Evolutionary conservation across 2,329 filamentous ascomycete genomes (phyloP), one percentile per base, ranked within the genome.

Genomic region (Biscogniauxia sp.): DNA sequence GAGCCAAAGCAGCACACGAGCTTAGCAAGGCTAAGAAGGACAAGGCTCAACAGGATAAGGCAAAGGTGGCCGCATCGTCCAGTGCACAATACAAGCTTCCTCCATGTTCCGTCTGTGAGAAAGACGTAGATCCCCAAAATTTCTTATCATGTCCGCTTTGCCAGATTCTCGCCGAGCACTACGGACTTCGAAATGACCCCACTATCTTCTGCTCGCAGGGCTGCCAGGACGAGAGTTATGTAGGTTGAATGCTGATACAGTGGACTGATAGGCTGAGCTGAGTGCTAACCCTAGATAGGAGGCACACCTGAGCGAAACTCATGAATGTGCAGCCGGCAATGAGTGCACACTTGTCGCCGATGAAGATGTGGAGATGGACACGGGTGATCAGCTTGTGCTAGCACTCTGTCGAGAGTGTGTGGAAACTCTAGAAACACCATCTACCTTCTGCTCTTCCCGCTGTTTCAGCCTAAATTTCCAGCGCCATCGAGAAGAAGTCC

Each of bases 191-290:
- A 9, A 69, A 71, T 55, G 70, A 69, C 28, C 65, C 79, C 58
- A 77, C 76, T 1, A 69, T 80, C 7, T 83, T 80, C 64, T 82
- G 80, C 67, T 80, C 78, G 0, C 73, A 78, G 6, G 72, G 72
- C 23, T 82, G 80, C 63, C 73, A 72, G 26, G 69, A 74, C 6
- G 71, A 74, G 49, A 76, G 75, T 55, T 75, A 78, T 54, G 81
- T 82, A 69, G 68, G 78, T 75, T 54, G 28, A 32, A 32, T 28
- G 19, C 20, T n/a, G 9, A 25, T 20, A 19, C 53, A 28, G 9
- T 55, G 20, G 15, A 8, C 49, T 52, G 32, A 13, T 15, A 55
- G 57, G 50, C 20, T 25, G 25, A 37, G 50, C 20, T 41, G 25
- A 37, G 56, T 49, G 19, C 73, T 78, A 55, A 76, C 61, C 5